phyloP scores from a whole-genome alignment of 2,329 filamentous ascomycete genomes.

The Cordyceps cateniannulata region DNA sequence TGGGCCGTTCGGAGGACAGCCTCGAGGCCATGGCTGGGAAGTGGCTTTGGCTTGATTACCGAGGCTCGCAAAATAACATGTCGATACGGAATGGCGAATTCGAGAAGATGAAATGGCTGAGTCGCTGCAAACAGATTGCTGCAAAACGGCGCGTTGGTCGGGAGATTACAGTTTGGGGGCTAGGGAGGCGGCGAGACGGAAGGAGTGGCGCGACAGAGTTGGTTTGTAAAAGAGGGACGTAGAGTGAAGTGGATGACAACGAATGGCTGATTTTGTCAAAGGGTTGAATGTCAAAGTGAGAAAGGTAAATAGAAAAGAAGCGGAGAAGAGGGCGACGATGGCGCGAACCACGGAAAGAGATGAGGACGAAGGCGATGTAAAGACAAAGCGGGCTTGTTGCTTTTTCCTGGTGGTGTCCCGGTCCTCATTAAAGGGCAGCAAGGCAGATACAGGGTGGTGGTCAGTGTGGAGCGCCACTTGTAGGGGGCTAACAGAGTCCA shows the following conservation, averaged over 20 bases:
- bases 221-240: not conserved
- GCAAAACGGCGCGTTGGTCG: not conserved
- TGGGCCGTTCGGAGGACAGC: conserved; percentile 23
- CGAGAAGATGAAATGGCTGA: not conserved
- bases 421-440: not conserved
- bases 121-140: not conserved
- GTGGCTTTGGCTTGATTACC: not conserved
- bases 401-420: not conserved
- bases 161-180: not conserved
- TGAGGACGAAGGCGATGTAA: not conserved
- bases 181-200: not conserved
- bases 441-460: not conserved
- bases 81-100: not conserved
- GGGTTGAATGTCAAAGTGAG: not conserved
- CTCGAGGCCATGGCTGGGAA: conserved; percentile 5
- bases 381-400: conserved; percentile 4
- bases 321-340: not conserved
- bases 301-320: not conserved
- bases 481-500: conserved; percentile 5
- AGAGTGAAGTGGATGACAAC: not conserved
- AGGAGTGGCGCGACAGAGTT: not conserved
- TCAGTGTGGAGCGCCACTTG: conserved; percentile 17
- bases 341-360: not conserved
- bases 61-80: not conserved
- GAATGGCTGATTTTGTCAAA: not conserved